Evolutionary conservation across 805 yeast species (phyloP), one percentile per base, ranked within the genome.

Genomic region (Wickerhamiella vanderwaltii): DNA sequence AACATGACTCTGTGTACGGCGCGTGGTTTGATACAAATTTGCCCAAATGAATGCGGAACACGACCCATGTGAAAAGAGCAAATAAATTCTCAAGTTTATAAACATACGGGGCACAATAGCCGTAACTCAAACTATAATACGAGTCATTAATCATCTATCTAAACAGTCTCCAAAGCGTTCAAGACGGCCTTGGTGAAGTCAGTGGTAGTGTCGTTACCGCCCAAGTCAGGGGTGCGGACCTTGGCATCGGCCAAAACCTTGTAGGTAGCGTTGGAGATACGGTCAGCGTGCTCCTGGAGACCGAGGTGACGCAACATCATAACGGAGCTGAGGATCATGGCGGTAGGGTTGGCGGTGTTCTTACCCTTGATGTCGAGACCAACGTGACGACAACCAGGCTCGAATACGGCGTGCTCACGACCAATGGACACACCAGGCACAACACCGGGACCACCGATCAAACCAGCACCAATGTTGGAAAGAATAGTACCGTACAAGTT

Each of bases 381-480:
- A 58, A 87, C 97, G 71, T 87, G 97, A 75, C 98, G 83, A 70
- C 96, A 87, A 68, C 97, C 98, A 58, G 98, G 97, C 73, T 88
- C 98, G 66, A 91, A 88, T 48, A 88, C 93, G 44, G 97, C 97
- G 64, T 80, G 79, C 58, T 88, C 96, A 66, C 94, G 80, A 67
- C 98, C 98, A 53, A 83, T 87, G 73, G 86, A 85, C 59, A 94
- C 95, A 67, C 97, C 97, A 55, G 98, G 96, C 43, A 88, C 95
- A 57, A 88, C 72, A 66, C 97, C 97, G 62, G 97, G 96, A 56
- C 96, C 95, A 65, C 97, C 97, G 52, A 91, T 80, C 71, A 66
- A 73, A 51, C 91, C 98, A 53, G 97, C 95, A 71, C 97, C 98
- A 58, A 88, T 87, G 75, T 91, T 91, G 52, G 96, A 86, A 59